Conservation (phyloP, 2,329 filamentous ascomycete genomes). For the Diaporthe aspalathi region DNA sequence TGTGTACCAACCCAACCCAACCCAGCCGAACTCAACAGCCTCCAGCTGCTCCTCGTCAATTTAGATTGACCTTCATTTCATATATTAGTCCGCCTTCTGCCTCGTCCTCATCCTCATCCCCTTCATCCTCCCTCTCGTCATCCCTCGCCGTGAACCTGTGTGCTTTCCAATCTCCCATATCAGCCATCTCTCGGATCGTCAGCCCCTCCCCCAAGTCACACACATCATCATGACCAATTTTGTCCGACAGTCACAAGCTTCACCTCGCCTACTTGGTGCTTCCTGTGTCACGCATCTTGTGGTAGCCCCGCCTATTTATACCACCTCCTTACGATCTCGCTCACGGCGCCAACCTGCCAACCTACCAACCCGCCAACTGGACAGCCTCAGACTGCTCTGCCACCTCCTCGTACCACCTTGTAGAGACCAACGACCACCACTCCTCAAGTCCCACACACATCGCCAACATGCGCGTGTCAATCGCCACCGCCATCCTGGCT, state of each 20-base stretch:
- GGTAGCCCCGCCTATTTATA: neutral
- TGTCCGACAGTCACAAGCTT: constrained; percentile 18
- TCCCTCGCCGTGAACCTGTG: neutral
- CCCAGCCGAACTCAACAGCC: constrained; percentile 3
- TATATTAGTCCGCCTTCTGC: constrained; percentile 20
- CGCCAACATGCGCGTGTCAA: constrained; percentile 30
- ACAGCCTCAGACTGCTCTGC: neutral
- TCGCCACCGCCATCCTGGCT: constrained; percentile 3
- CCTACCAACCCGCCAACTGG: neutral
- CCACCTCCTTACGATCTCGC: neutral
- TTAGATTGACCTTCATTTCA: constrained; percentile 21
- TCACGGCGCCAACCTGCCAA: too few species aligned
- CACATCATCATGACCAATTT: neutral
- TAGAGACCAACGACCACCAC: neutral
- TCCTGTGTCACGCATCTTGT: constrained; percentile 11
- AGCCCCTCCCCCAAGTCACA: neutral
- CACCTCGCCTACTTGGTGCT: neutral
- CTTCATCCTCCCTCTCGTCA: neutral
- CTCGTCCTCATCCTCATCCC: constrained; percentile 8
- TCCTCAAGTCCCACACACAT: neutral
- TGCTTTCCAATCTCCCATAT: neutral
- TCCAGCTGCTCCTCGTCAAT: constrained; percentile 15
- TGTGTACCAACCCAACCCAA: neutral
- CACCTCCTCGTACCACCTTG: neutral
- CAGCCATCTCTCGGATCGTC: constrained; percentile 2